Evolutionary conservation across 2,329 filamentous ascomycete genomes (phyloP), one percentile per base, ranked within the genome.

Genomic region (Fusarium decemcellulare): DNA sequence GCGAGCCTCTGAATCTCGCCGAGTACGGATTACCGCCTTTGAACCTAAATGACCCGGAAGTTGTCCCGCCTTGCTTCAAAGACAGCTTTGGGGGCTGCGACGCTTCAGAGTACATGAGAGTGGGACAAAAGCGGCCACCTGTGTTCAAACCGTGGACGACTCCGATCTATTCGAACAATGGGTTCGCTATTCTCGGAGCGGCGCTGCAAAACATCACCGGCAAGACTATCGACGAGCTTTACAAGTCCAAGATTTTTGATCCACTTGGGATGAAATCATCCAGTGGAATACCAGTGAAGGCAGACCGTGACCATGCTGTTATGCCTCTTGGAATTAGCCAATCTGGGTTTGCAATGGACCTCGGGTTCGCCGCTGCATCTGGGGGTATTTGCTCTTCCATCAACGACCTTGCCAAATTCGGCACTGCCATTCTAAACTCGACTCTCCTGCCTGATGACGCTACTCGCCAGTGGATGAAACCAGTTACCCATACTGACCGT

Each of bases 381-480:
- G 55, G 48, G 15, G 61, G 61, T 10, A 39, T 64, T 5, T 52
- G 42, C 18, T 59, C 55, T 30, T 48, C 63, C 6, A 15, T 40
- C 4, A 42, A 52, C 16, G 63, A 65, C 40, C 54, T 65, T 8
- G 30, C 58, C 14, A 57, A 61, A 37, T 40, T 65, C 11, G 58
- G 63, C n/a, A 30, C 36, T 10, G 58, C 53, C 12, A 55, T 65
- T 14, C 39, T 65, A 6, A 47, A 56, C 18, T n/a, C 44, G 27
- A 78, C 78, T 2, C 71, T 82, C 11, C 75, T 82, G 7, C 68
- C 78, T 0, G 66, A 75, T 0, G 72, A 76, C 11, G 63, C 70
- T 23, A 82, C 80, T 2, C 73, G 76, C 32, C 76, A 76, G 16
- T 82, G 81, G 81, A 76, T 82, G 64, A 82, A 82, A 47, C 81